Evolutionary conservation across 352 stramenopile species (phyloP).

Genomic region (Globisporangium okanoganense): DNA sequence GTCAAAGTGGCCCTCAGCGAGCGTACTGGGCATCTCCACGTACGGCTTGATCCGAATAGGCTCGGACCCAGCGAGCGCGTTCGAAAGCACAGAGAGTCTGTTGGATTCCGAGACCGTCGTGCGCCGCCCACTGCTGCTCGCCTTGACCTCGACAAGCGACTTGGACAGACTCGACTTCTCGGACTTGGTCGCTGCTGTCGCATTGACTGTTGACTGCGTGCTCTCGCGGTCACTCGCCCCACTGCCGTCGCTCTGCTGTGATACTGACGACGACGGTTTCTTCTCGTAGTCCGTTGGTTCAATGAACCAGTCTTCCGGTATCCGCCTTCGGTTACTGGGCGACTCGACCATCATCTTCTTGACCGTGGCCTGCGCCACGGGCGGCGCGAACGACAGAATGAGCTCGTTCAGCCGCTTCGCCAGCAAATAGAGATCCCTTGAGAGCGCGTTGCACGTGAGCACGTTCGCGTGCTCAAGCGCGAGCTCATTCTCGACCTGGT

Average conservation of each 20-base stretch:
- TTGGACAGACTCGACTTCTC: constrained; percentile 40
- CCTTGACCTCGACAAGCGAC: constrained; percentile 43
- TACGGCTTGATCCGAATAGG: constrained; percentile 54
- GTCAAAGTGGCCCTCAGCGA: constrained; percentile 73
- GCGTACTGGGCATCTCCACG: constrained; percentile 30
- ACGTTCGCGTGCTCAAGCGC: constrained; percentile 39
- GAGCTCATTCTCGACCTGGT: constrained; percentile 22
- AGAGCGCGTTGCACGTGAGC: constrained; percentile 60
- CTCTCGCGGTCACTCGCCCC: constrained; percentile 32
- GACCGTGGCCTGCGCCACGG: constrained; percentile 60
- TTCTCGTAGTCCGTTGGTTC: constrained; percentile 32
- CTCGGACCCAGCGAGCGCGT: constrained; percentile 26
- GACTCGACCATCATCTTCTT: constrained; percentile 75
- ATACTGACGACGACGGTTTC: constrained; percentile 12
- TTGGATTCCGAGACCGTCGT: constrained; percentile 37
- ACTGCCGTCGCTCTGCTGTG: neutral
- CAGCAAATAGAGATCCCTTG: constrained; percentile 58
- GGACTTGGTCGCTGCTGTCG: constrained; percentile 15
- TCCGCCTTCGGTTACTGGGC: constrained; percentile 48
- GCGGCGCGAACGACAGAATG: constrained; percentile 55
- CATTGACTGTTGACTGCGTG: constrained; percentile 26
- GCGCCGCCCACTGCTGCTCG: constrained; percentile 25
- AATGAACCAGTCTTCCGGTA: constrained; percentile 78
- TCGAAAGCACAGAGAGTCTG: constrained; percentile 22
- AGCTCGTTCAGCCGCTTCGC: constrained; percentile 50